These are phyloP conservation scores for Pythium dissotocum DNA, from an alignment of 352 stramenopile genomes.

Conservation along the genomic window DNA sequence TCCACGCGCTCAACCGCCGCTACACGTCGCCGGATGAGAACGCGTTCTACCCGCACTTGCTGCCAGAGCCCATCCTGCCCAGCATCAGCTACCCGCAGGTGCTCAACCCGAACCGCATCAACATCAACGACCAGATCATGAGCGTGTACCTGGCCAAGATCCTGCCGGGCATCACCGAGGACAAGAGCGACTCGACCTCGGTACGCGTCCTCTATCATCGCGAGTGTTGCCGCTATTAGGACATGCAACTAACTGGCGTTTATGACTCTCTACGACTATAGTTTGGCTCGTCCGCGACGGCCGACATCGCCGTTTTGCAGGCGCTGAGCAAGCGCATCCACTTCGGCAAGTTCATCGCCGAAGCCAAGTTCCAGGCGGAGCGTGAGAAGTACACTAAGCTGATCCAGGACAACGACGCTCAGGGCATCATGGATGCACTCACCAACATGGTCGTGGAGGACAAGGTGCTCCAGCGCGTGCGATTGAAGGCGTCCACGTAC, in stretches of 20 bases:
- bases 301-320: conserved; percentile 93
- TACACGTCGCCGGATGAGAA: conserved; percentile 99
- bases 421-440: conserved; percentile 95
- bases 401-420: conserved; percentile 91
- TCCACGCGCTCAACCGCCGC: conserved; percentile 93
- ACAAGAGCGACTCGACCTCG: conserved; percentile 88
- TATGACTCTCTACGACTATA: conserved; percentile 19
- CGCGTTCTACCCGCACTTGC: conserved; percentile 94
- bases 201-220: conserved; percentile 23
- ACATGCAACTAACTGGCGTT: background rate
- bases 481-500: conserved; percentile 97
- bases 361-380: conserved; percentile 95
- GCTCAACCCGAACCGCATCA: conserved; percentile 94
- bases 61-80: conserved; percentile 92
- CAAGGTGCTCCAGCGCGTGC: conserved; percentile 91
- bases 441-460: conserved; percentile 94
- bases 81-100: conserved; percentile 92
- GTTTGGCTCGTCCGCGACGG: conserved; percentile 82
- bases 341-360: conserved; percentile 98
- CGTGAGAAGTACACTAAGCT: conserved; percentile 91
- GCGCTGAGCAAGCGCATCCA: conserved; percentile 97
- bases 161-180: conserved; percentile 87
- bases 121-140: conserved; percentile 98
- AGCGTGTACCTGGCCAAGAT: conserved; percentile 96
- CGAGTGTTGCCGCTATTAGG: background rate